Evolutionary conservation across 1,139 yeast genomes (phyloP), one percentile per base, ranked within the genome.

Genomic region (Diutina neorugosa): DNA sequence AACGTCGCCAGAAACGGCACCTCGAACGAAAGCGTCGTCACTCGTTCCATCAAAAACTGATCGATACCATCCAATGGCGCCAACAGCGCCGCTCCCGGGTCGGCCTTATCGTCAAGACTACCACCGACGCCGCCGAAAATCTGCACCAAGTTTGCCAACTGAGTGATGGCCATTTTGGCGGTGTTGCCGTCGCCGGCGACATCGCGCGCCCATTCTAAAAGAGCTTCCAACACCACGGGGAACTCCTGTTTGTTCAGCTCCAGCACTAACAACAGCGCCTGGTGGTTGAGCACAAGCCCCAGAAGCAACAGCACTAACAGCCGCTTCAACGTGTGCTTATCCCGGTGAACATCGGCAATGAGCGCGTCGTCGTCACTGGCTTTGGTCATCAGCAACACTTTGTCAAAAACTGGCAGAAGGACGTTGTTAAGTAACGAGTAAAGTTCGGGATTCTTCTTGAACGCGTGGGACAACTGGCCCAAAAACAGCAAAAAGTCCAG

Each of bases 401-500:
- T 86, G 53, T 74, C 75, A 51, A 88, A 72, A 52, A 93, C 74
- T 18, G 97, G 96, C 2, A 86, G 71, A 56, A 90, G 66, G 56
- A 93, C 70, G 55, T 83, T 82, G 61, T 85, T 82, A 57, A 93
- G 73, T 67, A 94, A 72, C 60, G 82, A 83, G 65, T 86, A 89
- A 54, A 91, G 80, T 52, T 77, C 78, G 49, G 80, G 82, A 60
- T 86, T 85, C 51, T 73, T 72, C 61, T 81, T 80, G 67, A 85
- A 89, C 60, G 76, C 79, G 66, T 93, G 98, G 52, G 86, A 81
- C 57, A 93, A 78, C 67, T 93, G 98, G 7, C 96, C 94, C 59
- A 93, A 71, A 64, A 93, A 93, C 52, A 93, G 80, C 55, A 90
- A 69, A 63, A 94, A 90, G 63, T 89, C 96, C 50, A 80, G 76